phyloP scores from a whole-genome alignment of 306 rosid genomes.

The Pyrus communis region DNA sequence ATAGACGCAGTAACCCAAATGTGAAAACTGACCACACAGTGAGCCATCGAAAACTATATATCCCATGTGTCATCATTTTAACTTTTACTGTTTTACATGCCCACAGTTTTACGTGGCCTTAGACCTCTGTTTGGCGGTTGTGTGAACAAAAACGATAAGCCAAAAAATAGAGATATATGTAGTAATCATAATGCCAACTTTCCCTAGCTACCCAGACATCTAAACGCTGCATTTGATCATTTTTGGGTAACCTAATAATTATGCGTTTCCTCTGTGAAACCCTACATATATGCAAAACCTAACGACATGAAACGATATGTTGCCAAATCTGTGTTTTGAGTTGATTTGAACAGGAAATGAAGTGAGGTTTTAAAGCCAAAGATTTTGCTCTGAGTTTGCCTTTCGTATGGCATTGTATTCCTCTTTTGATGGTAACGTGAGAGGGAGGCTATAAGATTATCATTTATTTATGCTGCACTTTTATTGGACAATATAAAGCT shows the following conservation, averaged over 20 bases:
- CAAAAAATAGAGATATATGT: background rate
- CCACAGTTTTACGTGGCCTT: background rate
- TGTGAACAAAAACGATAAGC: background rate
- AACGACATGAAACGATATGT: background rate
- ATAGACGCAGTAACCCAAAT: slow-evolving; percentile 1
- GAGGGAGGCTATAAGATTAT: slow-evolving; percentile 11
- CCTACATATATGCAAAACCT: background rate
- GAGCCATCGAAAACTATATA: background rate
- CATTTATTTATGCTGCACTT: slow-evolving; percentile 19
- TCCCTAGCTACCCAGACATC: slow-evolving; percentile 3
- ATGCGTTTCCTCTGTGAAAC: background rate
- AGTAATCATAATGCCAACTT: slow-evolving; percentile 22
- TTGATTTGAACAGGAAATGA: background rate
- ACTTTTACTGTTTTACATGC: background rate
- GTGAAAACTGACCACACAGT: background rate
- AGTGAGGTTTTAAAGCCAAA: background rate
- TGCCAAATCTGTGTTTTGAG: background rate
- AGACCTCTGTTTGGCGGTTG: background rate
- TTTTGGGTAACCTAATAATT: background rate
- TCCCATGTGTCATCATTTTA: background rate
- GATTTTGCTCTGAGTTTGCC: background rate
- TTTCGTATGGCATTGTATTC: slow-evolving; percentile 5
- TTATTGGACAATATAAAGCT: slow-evolving; percentile 24
- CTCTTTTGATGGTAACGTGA: slow-evolving; percentile 17
- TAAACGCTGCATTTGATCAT: background rate